phyloP scores from a whole-genome alignment of 2,329 filamentous ascomycete genomes.

The Hypomyces rosellus region DNA sequence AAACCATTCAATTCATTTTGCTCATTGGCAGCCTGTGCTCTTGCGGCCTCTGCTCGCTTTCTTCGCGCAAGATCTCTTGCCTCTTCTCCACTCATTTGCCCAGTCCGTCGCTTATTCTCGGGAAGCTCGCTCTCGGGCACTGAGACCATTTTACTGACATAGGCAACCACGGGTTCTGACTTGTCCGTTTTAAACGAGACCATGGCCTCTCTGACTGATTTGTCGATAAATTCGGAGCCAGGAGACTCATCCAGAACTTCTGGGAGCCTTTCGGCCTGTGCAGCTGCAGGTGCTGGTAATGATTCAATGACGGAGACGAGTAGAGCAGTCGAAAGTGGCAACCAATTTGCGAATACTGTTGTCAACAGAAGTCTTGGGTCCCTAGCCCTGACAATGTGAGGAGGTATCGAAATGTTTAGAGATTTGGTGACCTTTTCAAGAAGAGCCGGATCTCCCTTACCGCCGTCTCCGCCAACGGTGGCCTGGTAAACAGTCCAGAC shows the following conservation, averaged over 20 bases:
- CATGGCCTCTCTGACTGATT: constrained; percentile 72
- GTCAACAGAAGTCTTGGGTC: constrained; percentile 80
- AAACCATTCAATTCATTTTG: constrained; percentile 49
- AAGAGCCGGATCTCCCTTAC: constrained; percentile 73
- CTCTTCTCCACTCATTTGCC: constrained; percentile 79
- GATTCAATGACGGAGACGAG: constrained; percentile 92
- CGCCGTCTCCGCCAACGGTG: constrained; percentile 73
- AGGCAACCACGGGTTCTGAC: constrained; percentile 78
- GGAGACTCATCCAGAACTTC: constrained; percentile 74
- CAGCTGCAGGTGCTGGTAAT: constrained; percentile 72
- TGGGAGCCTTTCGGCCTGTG: constrained; percentile 75
- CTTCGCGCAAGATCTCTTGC: constrained; percentile 79
- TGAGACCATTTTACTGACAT: constrained; percentile 97
- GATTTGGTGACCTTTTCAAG: constrained; percentile 95
- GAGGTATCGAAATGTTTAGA: constrained; percentile 72
- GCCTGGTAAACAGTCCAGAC: constrained; percentile 95
- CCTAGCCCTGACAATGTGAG: constrained; percentile 76
- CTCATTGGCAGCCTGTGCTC: constrained; percentile 58
- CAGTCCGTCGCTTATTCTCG: constrained; percentile 68
- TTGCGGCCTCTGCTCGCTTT: constrained; percentile 83
- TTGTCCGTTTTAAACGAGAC: constrained; percentile 64
- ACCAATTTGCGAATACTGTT: constrained; percentile 81
- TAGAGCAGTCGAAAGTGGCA: constrained; percentile 86
- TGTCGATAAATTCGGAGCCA: constrained; percentile 64
- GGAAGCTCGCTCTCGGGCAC: constrained; percentile 88